Conservation (phyloP, 352 stramenopile genomes). For the Phytophthora kernoviae region DNA sequence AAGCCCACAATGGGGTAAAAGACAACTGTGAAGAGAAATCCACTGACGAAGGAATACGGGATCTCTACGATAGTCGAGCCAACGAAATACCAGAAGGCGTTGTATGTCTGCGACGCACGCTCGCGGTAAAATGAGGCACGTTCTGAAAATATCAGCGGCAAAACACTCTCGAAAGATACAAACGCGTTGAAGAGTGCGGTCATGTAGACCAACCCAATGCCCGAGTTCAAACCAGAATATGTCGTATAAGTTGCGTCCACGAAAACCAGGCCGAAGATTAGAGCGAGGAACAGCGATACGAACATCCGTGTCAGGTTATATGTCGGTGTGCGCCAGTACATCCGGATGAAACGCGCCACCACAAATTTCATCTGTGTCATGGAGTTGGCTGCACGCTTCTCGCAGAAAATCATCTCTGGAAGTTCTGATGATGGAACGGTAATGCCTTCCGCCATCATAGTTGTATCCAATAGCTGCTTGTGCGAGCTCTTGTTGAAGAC, state of each 20-base stretch:
- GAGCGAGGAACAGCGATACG: slow-evolving; percentile 55
- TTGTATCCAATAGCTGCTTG: slow-evolving; percentile 19
- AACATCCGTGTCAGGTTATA: slow-evolving; percentile 75
- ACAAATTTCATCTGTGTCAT: slow-evolving; percentile 40
- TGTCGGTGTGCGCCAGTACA: slow-evolving; percentile 48
- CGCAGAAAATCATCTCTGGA: slow-evolving; percentile 30
- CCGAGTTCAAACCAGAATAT: slow-evolving; percentile 45
- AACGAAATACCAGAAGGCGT: slow-evolving; percentile 48
- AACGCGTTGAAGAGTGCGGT: slow-evolving; percentile 80
- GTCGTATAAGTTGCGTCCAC: slow-evolving; percentile 38
- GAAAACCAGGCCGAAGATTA: slow-evolving; percentile 54
- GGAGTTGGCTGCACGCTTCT: slow-evolving; percentile 33
- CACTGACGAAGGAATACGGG: slow-evolving; percentile 18
- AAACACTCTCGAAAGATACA: slow-evolving; percentile 74
- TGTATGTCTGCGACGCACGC: slow-evolving; percentile 79
- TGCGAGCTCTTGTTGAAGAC: slow-evolving; percentile 39
- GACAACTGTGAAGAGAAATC: slow-evolving; percentile 40
- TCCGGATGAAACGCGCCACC: slow-evolving; percentile 25
- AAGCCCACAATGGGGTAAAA: slow-evolving; percentile 37
- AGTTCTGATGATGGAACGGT: slow-evolving; percentile 27
- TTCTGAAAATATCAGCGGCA: slow-evolving; percentile 80
- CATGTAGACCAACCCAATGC: slow-evolving; percentile 82
- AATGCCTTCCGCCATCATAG: slow-evolving; percentile 35
- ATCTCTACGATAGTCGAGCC: slow-evolving; percentile 56
- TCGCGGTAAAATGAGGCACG: slow-evolving; percentile 71